Base-by-base conservation (phyloP, 257 asterid genomes). In the Capsicum baccatum region DNA sequence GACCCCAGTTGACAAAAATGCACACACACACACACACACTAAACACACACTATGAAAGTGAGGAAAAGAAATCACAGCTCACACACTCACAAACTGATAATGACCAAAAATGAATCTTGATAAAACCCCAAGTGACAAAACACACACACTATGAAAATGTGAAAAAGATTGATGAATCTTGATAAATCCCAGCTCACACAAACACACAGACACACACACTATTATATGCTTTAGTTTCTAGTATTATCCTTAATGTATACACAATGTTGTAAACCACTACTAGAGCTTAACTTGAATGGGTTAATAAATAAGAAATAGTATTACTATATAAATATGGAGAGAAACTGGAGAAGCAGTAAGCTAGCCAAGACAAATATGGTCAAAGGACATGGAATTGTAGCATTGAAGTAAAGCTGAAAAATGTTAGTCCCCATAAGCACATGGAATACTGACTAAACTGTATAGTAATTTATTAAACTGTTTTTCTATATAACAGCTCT, bases 351-450 rank as follows among this genome's bases (percentile, higher is more conserved):
- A 76, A 52, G 81, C 81, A 74, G 62, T 74, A 74, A 74, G n/a
- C 2, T 60, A 62, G 48, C 48, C 33, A 37, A 37, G 58, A 12
- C 21, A 74, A 80, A 83, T 56, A 84, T 67, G 90, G 89, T 88
- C 92, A 90, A 90, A 82, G 74, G 87, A 56, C 44, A 74, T 50
- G 84, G 78, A 42, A 12, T 14, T 52, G 83, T 84, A 85, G 93
- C 92, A 92, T 90, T 92, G 91, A 92, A 74, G 81, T 13, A 74
- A 39, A 74, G 47, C 42, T 19, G 56, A 44, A 39, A 39, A 59
- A n/a, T 4, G 78, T 57, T 85, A 79, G 91, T 87, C 85, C 92
- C 90, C 87, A 87, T 86, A 85, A 86, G 91, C 96, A 93, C 92
- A 93, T 92, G 96, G 92, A 86, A 86, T 50, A 83, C 91, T 87